Conservation (phyloP, 169 alveolate species). For the Babesia bigemina region DNA sequence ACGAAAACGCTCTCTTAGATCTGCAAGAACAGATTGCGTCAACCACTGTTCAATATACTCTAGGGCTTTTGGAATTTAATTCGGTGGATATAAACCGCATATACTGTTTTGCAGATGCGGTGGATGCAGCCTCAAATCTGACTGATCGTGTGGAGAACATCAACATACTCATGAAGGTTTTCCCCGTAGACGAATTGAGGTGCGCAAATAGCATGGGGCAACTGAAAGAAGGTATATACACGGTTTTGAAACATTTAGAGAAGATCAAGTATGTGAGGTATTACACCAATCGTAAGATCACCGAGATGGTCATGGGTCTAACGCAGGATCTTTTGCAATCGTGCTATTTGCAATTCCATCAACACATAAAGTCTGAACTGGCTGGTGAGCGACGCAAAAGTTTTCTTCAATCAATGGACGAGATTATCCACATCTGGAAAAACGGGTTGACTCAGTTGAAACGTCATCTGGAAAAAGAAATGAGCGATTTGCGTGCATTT, state of each 20-base stretch:
- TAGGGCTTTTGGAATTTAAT: constrained; percentile 41
- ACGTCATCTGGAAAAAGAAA: not conserved
- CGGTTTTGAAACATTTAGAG: constrained; percentile 3
- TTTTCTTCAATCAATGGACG: not conserved
- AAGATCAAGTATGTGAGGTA: constrained; percentile 11
- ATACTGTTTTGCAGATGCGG: constrained; percentile 45
- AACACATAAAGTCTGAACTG: not conserved
- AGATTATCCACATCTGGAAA: not conserved
- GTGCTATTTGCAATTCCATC: not conserved
- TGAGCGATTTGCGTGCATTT: not conserved
- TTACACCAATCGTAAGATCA: constrained; percentile 1
- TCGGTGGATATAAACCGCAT: constrained; percentile 21
- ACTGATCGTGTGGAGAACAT: constrained; percentile 19
- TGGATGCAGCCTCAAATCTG: constrained; percentile 11
- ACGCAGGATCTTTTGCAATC: not conserved
- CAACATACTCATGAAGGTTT: constrained; percentile 8
- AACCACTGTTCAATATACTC: constrained; percentile 12
- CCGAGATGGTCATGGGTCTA: constrained; percentile 17
- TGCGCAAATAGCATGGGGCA: not conserved
- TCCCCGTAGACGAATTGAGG: constrained; percentile 3
- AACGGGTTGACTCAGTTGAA: constrained; percentile 3
- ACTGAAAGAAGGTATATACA: not conserved
- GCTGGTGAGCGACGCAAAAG: not conserved
- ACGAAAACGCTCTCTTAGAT: constrained; percentile 31
- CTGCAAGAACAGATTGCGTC: constrained; percentile 18